A percentile compares a stretch with the other conserved stretches of the same genome.
Conservation (phyloP, 768 basidiomycete genomes). For the Daedaleopsis nitida region DNA sequence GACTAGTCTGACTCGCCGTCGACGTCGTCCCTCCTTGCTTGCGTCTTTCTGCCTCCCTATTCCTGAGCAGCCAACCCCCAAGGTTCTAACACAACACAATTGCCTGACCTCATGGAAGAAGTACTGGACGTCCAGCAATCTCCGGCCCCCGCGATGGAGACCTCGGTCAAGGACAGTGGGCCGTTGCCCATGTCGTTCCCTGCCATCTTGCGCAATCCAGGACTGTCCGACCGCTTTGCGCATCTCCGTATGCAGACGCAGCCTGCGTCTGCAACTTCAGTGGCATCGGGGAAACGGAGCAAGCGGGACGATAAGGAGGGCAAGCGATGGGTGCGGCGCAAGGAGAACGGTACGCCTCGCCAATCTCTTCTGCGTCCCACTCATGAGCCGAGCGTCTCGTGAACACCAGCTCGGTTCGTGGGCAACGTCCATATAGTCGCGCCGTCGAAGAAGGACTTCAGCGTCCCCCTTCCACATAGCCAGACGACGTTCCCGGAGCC, state of each 20-base stretch:
- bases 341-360: constrained; percentile 65
- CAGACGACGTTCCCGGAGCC: constrained; percentile 75
- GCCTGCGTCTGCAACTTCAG: constrained; percentile 12
- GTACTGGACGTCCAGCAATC: neutral
- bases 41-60: too few relatives aligned
- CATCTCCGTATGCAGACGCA: constrained; percentile 45
- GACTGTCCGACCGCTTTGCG: constrained; percentile 52
- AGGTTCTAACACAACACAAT: too few relatives aligned
- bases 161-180: constrained; percentile 14
- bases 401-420: constrained; percentile 58
- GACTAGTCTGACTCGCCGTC: too few relatives aligned
- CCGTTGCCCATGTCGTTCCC: constrained; percentile 71
- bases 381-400: neutral
- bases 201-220: constrained; percentile 63
- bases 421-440: constrained; percentile 71
- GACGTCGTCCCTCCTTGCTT: too few relatives aligned
- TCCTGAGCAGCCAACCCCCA: too few relatives aligned
- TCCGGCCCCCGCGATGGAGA: neutral
- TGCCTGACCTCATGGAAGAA: neutral
- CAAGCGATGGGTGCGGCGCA: constrained; percentile 75
- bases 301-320: constrained; percentile 67
- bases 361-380: neutral
- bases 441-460: constrained; percentile 62
- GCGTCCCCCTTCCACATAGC: constrained; percentile 42
- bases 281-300: constrained; percentile 40